Conservation (phyloP, 345 rosid genomes). For the Arabidopsis thaliana region DNA sequence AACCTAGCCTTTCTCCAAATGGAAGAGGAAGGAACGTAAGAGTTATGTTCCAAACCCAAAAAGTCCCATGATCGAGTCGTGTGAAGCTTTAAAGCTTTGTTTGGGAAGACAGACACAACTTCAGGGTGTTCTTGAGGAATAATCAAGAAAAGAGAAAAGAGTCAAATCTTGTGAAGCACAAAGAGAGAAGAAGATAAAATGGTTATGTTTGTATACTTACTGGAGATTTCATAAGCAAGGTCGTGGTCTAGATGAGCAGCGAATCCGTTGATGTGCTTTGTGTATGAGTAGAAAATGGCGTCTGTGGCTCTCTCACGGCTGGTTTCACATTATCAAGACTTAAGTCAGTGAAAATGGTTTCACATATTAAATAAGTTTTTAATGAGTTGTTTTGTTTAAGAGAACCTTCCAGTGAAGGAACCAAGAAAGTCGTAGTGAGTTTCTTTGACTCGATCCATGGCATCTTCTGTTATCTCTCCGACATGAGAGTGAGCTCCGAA, state of each 20-base stretch:
- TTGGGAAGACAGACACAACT: conserved; percentile 77
- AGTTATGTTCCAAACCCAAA: conserved; percentile 62
- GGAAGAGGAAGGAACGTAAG: conserved; percentile 49
- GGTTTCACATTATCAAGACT: conserved; percentile 1
- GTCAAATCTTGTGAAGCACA: conserved; percentile 7
- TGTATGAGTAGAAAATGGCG: conserved; percentile 75
- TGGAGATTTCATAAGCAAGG: conserved; percentile 59
- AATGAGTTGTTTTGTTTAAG: conserved; percentile 7
- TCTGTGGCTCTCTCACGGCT: conserved; percentile 58
- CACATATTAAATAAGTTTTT: neutral
- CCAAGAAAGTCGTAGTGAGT: conserved; percentile 71
- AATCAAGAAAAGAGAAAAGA: conserved; percentile 29
- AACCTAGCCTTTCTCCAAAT: conserved; percentile 74
- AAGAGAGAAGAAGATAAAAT: neutral
- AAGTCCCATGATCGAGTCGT: conserved; percentile 97
- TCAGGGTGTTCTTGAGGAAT: conserved; percentile 65
- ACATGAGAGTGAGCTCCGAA: conserved; percentile 76
- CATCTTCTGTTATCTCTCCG: conserved; percentile 45
- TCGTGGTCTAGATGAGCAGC: conserved; percentile 69
- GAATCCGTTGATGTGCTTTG: conserved; percentile 81
- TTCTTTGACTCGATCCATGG: conserved; percentile 50
- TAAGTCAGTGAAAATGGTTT: neutral
- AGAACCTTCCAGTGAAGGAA: conserved; percentile 74
- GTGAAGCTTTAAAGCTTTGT: conserved; percentile 71
- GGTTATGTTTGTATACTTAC: conserved; percentile 43